Evolutionary conservation across 352 stramenopile species (phyloP), one percentile per base, ranked within the genome.

Genomic region (Phytophthora sp.): DNA sequence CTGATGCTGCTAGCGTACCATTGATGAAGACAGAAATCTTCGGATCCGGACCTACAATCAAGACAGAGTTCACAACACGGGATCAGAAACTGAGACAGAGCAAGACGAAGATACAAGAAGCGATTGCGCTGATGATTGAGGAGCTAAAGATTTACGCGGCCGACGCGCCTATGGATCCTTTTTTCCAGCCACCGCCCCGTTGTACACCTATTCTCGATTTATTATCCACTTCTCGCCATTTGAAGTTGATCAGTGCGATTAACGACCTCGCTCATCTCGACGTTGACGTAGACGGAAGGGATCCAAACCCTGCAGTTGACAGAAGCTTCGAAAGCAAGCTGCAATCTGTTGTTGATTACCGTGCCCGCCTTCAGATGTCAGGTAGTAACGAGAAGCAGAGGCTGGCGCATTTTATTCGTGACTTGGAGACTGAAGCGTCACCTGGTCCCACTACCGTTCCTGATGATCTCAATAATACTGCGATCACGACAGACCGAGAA

Each of bases 241-340:
- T 93, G 45, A 90, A 90, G 51, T 27, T 93, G 44, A 83, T 88
- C 41, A 86, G 76, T 60, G 81, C 82, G 4, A 89, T 91, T 44
- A 91, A 87, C 55, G 82, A 91, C 26, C 76, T 93, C 8, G 85
- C 85, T 4, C 82, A 91, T 36, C 73, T 86, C 20, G 74, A 84
- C 18, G 67, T 87, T 4, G 79, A 77, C 58, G 54, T 49, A 9
- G 62, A 74, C 24, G 55, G 46, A 6, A 74, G 35, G 1, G 69
- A 79, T 21, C 26, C 62, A 0, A 61, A 53, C 26, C 53, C 53
- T 45, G 36, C 67, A 13, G 45, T 57, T 5, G 62, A 84, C 26
- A 75, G 75, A 27, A 57, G 66, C 7, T 89, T 93, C 18, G 78
- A 89, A 56, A 73, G 53, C 5, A 82, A 85, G 27, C 56, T 93